Base-by-base conservation (phyloP, 257 asterid genomes). In the Thymus quinquecostatus region DNA sequence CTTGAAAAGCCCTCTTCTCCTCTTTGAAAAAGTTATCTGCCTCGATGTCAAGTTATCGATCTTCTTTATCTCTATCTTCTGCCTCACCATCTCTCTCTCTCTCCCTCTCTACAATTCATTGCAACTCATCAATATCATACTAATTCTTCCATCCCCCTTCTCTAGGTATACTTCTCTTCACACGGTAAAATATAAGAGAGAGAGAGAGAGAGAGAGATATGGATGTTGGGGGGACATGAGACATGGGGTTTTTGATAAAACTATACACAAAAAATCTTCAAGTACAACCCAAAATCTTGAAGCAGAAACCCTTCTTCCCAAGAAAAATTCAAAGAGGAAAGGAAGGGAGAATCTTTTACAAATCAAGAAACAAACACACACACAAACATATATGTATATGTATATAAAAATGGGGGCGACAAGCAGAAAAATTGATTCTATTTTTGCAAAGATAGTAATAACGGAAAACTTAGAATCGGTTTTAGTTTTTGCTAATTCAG, bases 1-100 rank as follows among this genome's bases (percentile, higher is more conserved):
- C 84, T 91, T 91, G 80, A 91, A 88, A 82, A 91, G 90, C 78
- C 97, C 97, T 85, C 88, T 88, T 81, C 96, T 85, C 77, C 97
- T 76, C 86, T 91, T 91, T 1, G 97, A 86, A 40, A 88, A 91
- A 0, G 96, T 91, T 59, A 91, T 96, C 44, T 91, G 97, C 49
- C 97, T 83, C 5, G 96, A 85, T 0, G 96, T 77, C 79, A 91
- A 70, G 84, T 86, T 87, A 44, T 91, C 96, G 12, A 91, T 91
- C 85, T 85, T 91, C 87, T 87, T 88, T 72, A 91, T 91, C 86
- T 88, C 79, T 47, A 91, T 91, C 79, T 81, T 91, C 60, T 86
- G 90, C 70, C 96, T 82, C 83, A 91, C 97, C 96, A 91, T 88
- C 76, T 32, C 40, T 41, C 60, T 21, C 1, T 5, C 7, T 14